Conservation (phyloP, 1,284 basidiomycete species). For the Ustilago crameri region DNA sequence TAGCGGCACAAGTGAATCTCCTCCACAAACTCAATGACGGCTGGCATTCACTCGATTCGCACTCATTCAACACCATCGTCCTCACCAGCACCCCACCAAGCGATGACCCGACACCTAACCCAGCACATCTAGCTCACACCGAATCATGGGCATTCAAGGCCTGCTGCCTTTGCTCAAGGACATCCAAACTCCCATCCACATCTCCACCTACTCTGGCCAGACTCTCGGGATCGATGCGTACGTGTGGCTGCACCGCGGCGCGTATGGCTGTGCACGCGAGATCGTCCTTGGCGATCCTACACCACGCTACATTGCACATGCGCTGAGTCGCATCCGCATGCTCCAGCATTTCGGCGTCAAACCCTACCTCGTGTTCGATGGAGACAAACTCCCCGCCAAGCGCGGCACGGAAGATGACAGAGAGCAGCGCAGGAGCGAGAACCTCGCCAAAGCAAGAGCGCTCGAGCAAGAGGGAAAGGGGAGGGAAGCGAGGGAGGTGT, state of each 20-base stretch:
- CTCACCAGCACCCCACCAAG: background rate
- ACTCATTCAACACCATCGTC: too few relatives aligned
- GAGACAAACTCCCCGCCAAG: conserved; percentile 93
- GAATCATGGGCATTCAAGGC: conserved; percentile 81
- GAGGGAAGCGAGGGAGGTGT: conserved; percentile 84
- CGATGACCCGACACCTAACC: background rate
- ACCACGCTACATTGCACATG: conserved; percentile 89
- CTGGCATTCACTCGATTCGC: too few relatives aligned
- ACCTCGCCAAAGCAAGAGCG: conserved; percentile 75
- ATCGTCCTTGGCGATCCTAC: conserved; percentile 85
- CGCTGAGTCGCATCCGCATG: conserved; percentile 90
- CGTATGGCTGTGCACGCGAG: conserved; percentile 87
- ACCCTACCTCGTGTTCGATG: conserved; percentile 96
- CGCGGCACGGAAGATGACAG: conserved; percentile 86
- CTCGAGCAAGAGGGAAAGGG: conserved; percentile 81
- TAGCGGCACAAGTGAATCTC: too few relatives aligned
- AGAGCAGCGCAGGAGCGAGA: conserved; percentile 76
- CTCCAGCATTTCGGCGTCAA: conserved; percentile 84
- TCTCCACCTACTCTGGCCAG: conserved; percentile 55
- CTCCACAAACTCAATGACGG: too few relatives aligned
- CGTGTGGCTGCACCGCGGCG: conserved; percentile 96
- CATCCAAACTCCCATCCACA: conserved; percentile 70
- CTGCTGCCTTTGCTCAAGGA: conserved; percentile 91
- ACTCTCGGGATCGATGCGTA: conserved; percentile 84
- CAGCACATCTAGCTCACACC: background rate